Base-by-base conservation (phyloP, 352 stramenopile species). In the Ophiocytium majus region DNA sequence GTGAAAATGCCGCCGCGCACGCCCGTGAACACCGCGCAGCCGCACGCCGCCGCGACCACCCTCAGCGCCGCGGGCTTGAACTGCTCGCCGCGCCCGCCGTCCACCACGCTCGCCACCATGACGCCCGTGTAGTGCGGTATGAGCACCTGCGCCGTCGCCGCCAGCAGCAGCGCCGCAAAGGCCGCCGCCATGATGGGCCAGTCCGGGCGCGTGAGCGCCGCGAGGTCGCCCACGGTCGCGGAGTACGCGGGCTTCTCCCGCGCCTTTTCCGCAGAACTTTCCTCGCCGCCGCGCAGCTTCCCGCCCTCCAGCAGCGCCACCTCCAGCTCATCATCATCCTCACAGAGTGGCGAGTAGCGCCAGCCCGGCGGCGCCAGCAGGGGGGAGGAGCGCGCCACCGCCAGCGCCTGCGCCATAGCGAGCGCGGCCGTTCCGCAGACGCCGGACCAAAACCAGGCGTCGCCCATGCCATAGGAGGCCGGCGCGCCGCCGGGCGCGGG, bases 1-100 rank as follows among this genome's bases (percentile, higher is more conserved):
- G 83, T 88, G 50, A 92, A 91, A 23, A 90, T 81, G 5, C 75
- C 76, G 9, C 90, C 90, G 37, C 90, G 87, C n/a, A 89, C 36
- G 50, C 82, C 86, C n/a, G 87, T 82, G 80, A 86, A 83, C 0
- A 83, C 14, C 31, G 79, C 50, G 66, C 66, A 14, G 66, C 66
- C 34, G 28, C 5, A 17, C n/a, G 34, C 34, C 33, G 43, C 76
- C 10, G 5, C 76, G 5, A 78, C 32, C 43, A 81, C 5, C 5
- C 43, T 5, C 76, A 81, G 5, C 76, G 76, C 76, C n/a, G 76
- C 43, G 43, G 33, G 43, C n/a, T 14, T 50, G 34, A 81, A 81
- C 5, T 81, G 5, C n/a, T 5, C 34, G 5, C 10, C 34, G 5
- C 34, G 82, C 34, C 34, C 34, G 5, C 64, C 17, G 31, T 76